Conservation (phyloP, 2,329 filamentous ascomycete genomes). For the Colletotrichum cereale region DNA sequence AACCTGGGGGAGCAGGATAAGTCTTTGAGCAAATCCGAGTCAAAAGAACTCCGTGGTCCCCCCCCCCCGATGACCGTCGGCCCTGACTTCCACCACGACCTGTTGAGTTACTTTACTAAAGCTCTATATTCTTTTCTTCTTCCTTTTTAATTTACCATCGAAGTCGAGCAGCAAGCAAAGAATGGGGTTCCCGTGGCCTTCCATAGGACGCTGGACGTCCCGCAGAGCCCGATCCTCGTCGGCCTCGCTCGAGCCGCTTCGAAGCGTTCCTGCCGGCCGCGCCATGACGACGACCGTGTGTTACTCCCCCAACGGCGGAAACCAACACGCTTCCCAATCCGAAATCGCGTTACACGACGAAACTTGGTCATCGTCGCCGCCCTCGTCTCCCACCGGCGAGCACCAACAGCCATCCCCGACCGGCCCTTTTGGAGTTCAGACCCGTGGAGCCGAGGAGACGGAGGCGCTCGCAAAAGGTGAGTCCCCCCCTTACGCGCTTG, state of each 20-base stretch:
- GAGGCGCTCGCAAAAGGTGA: constrained; percentile 17
- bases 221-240: background rate
- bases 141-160: background rate
- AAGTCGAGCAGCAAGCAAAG: background rate
- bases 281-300: background rate
- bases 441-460: constrained; percentile 7
- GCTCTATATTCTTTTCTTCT: background rate
- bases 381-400: background rate
- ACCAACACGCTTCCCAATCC: background rate
- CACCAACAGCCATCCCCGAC: background rate
- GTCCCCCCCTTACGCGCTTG: background rate
- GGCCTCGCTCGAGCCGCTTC: constrained; percentile 5
- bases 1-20: no score
- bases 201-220: constrained; percentile 6
- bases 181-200: constrained; percentile 10
- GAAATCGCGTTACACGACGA: background rate
- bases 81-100: background rate
- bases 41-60: background rate
- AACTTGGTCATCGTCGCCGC: background rate
- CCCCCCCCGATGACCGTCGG: background rate
- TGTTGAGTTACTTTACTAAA: background rate
- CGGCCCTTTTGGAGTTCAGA: background rate
- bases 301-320: background rate
- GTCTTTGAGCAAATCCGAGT: background rate
- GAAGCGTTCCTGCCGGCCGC: background rate